Evolutionary conservation across 495 filamentous ascomycete species (phyloP), one percentile per base, ranked within the genome.

Genomic region (Oidiodendron maius): DNA sequence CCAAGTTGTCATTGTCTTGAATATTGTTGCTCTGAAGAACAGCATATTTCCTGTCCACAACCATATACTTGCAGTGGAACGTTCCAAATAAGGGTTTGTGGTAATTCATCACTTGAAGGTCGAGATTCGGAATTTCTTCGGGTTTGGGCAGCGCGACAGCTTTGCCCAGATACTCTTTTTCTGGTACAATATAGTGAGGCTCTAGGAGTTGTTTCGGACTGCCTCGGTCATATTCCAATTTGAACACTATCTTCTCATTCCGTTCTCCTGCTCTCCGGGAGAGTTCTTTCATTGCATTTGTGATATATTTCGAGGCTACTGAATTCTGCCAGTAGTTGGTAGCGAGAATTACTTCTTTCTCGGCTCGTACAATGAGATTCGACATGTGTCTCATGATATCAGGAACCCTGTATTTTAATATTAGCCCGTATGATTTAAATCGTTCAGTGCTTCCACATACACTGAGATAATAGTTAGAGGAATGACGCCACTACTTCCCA

Each of bases 241-340:
- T 89, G 42, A 91, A 72, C 0, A 87, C 70, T 9, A 83, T 64
- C 52, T 72, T 81, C 23, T 66, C 46, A 0, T 77, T 77, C 21
- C 80, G 63, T 46, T 72, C 67, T 0, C 81, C 80, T 3, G 82
- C 84, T 44, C 85, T 71, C 12, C 60, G 68, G 1, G 85, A 84
- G 8, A 89, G 71, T 58, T 89, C 85, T 9, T 63, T 68, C 35
- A 91, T 73, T 3, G 81, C 80, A 65, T 89, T 76, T 11, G 76
- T 82, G 40, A 89, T 71, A 42, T 83, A 72, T 16, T 68, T 78
- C 24, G 80, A 80, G 1, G 84, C 82, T 13, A 81, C 74, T 2
- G 82, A 82, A 43, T 80, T 65, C 47, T 80, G 71, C 86, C 86
- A 91, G 63, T 78, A 89, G 53, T 86, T 86, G 0, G 86, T 91